Base-by-base conservation (phyloP, 495 filamentous ascomycete genomes). In the Cairneyella variabilis region DNA sequence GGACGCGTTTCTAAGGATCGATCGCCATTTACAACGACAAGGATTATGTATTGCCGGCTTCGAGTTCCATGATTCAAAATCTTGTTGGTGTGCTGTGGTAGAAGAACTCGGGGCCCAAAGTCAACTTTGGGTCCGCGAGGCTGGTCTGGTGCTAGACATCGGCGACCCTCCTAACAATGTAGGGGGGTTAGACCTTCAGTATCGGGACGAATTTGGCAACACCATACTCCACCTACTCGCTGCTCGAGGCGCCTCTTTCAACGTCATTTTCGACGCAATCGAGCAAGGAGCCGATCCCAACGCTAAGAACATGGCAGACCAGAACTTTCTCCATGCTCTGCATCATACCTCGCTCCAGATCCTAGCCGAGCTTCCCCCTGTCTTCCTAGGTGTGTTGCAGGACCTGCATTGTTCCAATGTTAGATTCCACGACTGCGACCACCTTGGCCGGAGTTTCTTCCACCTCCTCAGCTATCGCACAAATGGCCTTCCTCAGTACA, bases 291-390 rank as follows among this genome's bases (percentile, higher is more conserved):
- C 73, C 16, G 59, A 67, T 12, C 40, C 45, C 1, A 60, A 63
- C 42, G 53, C 53, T 5, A 59, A 48, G 7, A 78, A 78, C 55
- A 67, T 64, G 10, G 74, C 66, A 9, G 66, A 66, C 11, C 75
- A 78, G 54, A 75, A 69, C 0, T 78, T 76, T 40, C 68, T 76
- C n/a, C 75, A 78, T 32, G 62, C 73, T 23, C 60, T 78, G 11
- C 61, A 68, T 41, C 53, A 48, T 1, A 63, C 67, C 8, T 74
- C 70, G 68, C 71, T 76, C 43, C 49, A 57, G 3, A 54, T 63
- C 6, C 14, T 67, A 2, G 28, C 27, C 6, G 36, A 43, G 16
- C 34, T 42, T 20, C 8, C 6, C 8, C 11, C 14, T 5, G 22
- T 16, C 14, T 26, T 56, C 16, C 16, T 20, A 3, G 18, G 2